Percentiles rank a stretch among this genome's conserved stretches.
phyloP scores from a whole-genome alignment of 164 flowering plant species.

The Kalanchoe fedtschenkoi region DNA sequence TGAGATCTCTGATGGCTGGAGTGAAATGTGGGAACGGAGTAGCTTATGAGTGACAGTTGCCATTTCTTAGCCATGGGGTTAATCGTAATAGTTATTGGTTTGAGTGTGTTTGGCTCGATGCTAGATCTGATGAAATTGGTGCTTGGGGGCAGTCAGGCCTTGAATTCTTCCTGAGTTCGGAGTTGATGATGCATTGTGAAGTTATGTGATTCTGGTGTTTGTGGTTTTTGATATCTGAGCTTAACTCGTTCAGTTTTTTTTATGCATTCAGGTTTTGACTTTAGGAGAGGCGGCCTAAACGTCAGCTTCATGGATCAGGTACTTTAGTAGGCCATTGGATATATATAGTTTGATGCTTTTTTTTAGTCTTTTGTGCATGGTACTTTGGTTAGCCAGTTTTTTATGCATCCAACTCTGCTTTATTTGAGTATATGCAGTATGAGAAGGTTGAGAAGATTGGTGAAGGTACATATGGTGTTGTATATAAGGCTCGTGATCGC shows the following conservation, averaged over 20 bases:
- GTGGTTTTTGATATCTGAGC: background rate
- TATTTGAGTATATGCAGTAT: slow-evolving; percentile 33
- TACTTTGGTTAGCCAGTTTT: no score
- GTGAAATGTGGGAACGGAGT: no score
- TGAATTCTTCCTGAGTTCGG: background rate
- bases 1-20: no score
- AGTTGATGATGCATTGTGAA: background rate
- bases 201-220: background rate
- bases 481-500: slow-evolving; percentile 87
- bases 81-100: no score
- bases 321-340: background rate
- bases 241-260: background rate
- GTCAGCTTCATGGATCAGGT: slow-evolving; percentile 6
- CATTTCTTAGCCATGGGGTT: no score
- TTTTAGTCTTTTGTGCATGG: background rate
- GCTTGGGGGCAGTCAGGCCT: no score
- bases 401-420: background rate
- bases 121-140: background rate
- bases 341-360: background rate
- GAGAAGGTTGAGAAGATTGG: slow-evolving; percentile 97
- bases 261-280: background rate
- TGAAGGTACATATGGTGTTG: slow-evolving; percentile 93
- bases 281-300: background rate
- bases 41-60: no score
- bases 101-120: no score